Conservation (phyloP, 2,329 filamentous ascomycete species). For the Huntiella omanensis region DNA sequence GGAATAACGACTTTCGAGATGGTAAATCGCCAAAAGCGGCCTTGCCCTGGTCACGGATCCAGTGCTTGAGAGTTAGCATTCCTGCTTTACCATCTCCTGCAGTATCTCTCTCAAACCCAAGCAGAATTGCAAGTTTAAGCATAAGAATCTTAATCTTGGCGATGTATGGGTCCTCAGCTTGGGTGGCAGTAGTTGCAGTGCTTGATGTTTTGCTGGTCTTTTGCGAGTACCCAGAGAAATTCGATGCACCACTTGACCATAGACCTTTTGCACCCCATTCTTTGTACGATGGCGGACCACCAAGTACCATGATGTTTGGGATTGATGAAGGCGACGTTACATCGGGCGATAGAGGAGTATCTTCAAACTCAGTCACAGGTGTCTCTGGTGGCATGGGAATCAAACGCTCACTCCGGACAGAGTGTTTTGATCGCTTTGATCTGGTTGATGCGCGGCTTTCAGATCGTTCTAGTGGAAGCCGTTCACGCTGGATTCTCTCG, state of each 20-base stretch:
- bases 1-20: slow-evolving; percentile 52
- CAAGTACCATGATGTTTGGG: slow-evolving; percentile 76
- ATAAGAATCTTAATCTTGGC: slow-evolving; percentile 61
- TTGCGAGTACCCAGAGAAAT: slow-evolving; percentile 63
- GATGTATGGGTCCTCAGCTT: slow-evolving; percentile 57
- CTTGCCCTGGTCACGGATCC: slow-evolving; percentile 55
- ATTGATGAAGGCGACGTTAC: slow-evolving; percentile 43
- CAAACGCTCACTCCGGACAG: slow-evolving; percentile 22
- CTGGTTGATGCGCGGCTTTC: slow-evolving; percentile 29
- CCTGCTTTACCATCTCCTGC: slow-evolving; percentile 25
- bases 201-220: slow-evolving; percentile 45
- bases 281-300: slow-evolving; percentile 25
- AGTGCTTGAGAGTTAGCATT: slow-evolving; percentile 45
- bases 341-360: slow-evolving; percentile 67
- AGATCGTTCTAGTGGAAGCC: slow-evolving; percentile 1
- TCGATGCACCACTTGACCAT: slow-evolving; percentile 70
- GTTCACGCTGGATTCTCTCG: slow-evolving; percentile 18
- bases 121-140: slow-evolving; percentile 69
- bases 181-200: slow-evolving; percentile 51
- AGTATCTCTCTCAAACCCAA: slow-evolving; percentile 51
- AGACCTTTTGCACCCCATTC: slow-evolving; percentile 31
- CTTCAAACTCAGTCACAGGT: slow-evolving; percentile 87
- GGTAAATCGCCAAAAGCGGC: slow-evolving; percentile 60
- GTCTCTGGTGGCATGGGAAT: slow-evolving; percentile 52
- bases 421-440: slow-evolving; percentile 34